A percentile compares a stretch with the other conserved stretches of the same genome.
These are phyloP conservation scores for Epichloe festucae DNA, from an alignment of 2,329 filamentous ascomycete genomes.

Conservation along the genomic window DNA sequence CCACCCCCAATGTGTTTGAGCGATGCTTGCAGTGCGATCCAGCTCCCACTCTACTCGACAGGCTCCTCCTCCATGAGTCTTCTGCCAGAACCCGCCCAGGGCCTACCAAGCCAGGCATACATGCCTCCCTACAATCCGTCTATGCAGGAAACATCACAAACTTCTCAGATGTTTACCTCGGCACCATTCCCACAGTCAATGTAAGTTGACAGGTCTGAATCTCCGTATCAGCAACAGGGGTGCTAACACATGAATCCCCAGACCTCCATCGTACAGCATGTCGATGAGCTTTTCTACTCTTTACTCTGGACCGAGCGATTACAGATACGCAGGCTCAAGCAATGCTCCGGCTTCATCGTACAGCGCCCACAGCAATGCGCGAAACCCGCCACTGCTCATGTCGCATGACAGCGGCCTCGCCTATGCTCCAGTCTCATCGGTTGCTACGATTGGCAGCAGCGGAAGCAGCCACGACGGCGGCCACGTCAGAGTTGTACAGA, in stretches of 20 bases:
- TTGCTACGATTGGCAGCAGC: constrained; percentile 23
- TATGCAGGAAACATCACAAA: constrained; percentile 30
- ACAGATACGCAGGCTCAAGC: constrained; percentile 22
- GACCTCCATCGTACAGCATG: constrained; percentile 27
- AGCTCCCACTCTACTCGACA: constrained; percentile 38
- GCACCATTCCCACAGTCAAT: constrained; percentile 23
- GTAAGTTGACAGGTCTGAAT: constrained; percentile 16
- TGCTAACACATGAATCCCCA: constrained; percentile 13
- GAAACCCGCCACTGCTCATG: constrained; percentile 25
- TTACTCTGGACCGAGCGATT: constrained; percentile 22
- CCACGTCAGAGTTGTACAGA: constrained; percentile 57
- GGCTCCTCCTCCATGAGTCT: constrained; percentile 35
- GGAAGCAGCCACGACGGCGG: constrained; percentile 25
- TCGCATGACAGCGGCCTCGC: constrained; percentile 27
- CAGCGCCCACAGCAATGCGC: constrained; percentile 17
- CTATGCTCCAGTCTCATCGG: constrained; percentile 26
- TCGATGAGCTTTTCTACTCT: constrained; percentile 30
- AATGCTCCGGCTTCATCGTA: not conserved
- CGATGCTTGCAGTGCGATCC: constrained; percentile 29
- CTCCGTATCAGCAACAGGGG: not conserved
- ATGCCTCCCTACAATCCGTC: constrained; percentile 37
- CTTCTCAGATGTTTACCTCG: constrained; percentile 19
- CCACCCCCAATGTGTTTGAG: constrained; percentile 19
- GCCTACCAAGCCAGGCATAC: constrained; percentile 30
- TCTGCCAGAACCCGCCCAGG: constrained; percentile 34